Evolutionary conservation across 208 protist species (phyloP), one percentile per base, ranked within the genome.

Genomic region (Crithidia mellificae): DNA sequence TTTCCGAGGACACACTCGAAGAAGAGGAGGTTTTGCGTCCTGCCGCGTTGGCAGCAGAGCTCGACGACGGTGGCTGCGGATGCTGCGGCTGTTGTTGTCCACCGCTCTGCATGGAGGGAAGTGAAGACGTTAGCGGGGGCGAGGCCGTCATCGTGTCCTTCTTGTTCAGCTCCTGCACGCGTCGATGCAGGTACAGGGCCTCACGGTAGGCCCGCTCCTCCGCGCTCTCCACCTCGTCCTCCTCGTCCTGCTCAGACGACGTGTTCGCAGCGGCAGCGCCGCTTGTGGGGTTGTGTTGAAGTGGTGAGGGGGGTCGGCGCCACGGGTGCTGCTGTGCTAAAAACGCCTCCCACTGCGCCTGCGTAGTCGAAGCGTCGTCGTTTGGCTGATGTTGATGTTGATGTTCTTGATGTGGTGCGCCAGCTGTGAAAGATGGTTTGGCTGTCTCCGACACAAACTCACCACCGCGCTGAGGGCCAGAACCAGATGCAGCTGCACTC

Each of bases 101-200:
- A 27, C 15, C 11, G 8, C 12, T 41, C 36, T 6, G 12, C 6
- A 41, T 12, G 36, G 6, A 41, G 6, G 17, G 46, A 8, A 19
- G 12, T 22, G 22, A 51, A 22, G 22, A 27, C 5, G 46, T 11
- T 17, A 30, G 22, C 36, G 46, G 41, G n/a, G n/a, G n/a, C n/a
- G n/a, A n/a, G n/a, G n/a, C n/a, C n/a, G n/a, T n/a, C n/a, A n/a
- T n/a, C 2, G 41, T 46, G 41, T 51, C 43, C 29, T 14, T 7
- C 29, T 9, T 24, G 25, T 34, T 9, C 20, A 65, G 22, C 59
- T 71, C 47, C 44, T 68, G 47, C 58, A 75, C 59, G 2, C 58
- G 74, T 15, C 76, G 74, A 15, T 68, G 67, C 1, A 73, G 53
- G 30, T 69, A 76, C 53, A 69, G 14, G 2, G 70, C 70, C 55